Evolutionary conservation across 495 filamentous ascomycete genomes (phyloP).

Genomic region (Tuber borchii): DNA sequence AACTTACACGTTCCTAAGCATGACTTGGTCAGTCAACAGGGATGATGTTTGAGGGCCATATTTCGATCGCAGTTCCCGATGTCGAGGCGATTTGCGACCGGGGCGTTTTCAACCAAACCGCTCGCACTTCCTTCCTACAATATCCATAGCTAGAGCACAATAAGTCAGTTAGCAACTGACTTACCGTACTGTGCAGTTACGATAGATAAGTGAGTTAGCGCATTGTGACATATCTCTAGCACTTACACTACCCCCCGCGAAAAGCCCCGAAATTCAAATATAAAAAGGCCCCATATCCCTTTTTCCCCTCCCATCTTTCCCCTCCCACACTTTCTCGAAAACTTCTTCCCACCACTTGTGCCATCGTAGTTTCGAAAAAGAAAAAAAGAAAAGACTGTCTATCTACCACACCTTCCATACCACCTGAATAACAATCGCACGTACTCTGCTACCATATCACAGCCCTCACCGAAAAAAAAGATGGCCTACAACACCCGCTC

Average conservation of each 20-base stretch:
- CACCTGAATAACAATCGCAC: not conserved
- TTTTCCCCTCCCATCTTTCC: not conserved
- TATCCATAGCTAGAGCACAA: not conserved
- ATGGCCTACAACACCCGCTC: slow-evolving; percentile 44
- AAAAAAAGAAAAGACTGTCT: not conserved
- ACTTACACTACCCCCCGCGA: not conserved
- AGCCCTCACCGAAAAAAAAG: slow-evolving; percentile 17
- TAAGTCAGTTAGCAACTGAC: not conserved
- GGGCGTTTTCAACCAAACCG: not conserved
- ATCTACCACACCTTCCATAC: not conserved
- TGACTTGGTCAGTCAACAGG: slow-evolving; percentile 31
- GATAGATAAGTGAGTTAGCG: not conserved
- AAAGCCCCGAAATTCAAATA: not conserved
- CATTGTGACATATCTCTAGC: not conserved
- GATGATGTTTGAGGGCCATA: slow-evolving; percentile 13
- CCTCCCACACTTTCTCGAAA: not conserved
- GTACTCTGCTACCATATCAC: not conserved
- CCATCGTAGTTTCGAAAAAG: not conserved
- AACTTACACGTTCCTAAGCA: slow-evolving; percentile 6
- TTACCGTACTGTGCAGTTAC: no score
- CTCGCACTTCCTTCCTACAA: not conserved
- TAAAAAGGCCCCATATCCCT: not conserved
- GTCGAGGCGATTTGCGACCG: not conserved
- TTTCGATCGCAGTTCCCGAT: slow-evolving; percentile 5
- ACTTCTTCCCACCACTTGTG: not conserved